These are phyloP conservation scores for Sclerotinia spermophila DNA, from an alignment of 2,329 filamentous ascomycete species.

Conservation along the genomic window DNA sequence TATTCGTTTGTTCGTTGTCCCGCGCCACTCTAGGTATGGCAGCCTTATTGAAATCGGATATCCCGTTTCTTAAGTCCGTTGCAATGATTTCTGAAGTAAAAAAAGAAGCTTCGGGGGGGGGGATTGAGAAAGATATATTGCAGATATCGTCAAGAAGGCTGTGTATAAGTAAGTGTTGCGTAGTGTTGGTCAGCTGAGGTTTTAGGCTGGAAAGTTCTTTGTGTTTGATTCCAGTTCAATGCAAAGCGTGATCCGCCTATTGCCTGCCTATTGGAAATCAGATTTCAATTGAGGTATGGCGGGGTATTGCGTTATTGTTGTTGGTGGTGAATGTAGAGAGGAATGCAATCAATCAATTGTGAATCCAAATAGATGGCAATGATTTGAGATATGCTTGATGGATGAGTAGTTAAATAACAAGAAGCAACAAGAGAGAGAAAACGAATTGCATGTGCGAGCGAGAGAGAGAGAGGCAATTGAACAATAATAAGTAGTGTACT, in stretches of 20 bases:
- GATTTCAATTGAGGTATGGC: conserved; percentile 16
- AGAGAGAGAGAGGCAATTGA: neutral
- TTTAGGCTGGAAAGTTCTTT: conserved; percentile 31
- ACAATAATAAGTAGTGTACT: conserved; percentile 9
- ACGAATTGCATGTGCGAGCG: conserved; percentile 1
- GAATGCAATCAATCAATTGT: conserved; percentile 25
- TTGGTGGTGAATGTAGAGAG: conserved; percentile 20
- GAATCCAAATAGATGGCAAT: neutral
- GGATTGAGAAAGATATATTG: conserved; percentile 10
- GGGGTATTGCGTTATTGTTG: conserved; percentile 18
- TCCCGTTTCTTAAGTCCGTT: conserved; percentile 14
- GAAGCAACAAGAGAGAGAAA: neutral
- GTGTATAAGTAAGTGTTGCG: conserved; percentile 17
- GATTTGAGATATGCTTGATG: neutral
- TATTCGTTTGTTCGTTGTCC: conserved; percentile 19
- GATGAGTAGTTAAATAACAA: neutral
- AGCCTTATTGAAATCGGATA: neutral
- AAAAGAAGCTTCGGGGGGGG: neutral
- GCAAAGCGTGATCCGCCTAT: conserved; percentile 15
- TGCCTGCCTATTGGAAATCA: neutral
- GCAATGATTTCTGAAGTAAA: neutral
- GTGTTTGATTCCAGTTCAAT: conserved; percentile 31
- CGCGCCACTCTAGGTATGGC: conserved; percentile 15
- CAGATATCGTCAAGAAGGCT: conserved; percentile 18
- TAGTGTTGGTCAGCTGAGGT: conserved; percentile 30